These are phyloP conservation scores for Scheffersomyces stambukii DNA, from an alignment of 1,139 yeast genomes.

Conservation along the genomic window DNA sequence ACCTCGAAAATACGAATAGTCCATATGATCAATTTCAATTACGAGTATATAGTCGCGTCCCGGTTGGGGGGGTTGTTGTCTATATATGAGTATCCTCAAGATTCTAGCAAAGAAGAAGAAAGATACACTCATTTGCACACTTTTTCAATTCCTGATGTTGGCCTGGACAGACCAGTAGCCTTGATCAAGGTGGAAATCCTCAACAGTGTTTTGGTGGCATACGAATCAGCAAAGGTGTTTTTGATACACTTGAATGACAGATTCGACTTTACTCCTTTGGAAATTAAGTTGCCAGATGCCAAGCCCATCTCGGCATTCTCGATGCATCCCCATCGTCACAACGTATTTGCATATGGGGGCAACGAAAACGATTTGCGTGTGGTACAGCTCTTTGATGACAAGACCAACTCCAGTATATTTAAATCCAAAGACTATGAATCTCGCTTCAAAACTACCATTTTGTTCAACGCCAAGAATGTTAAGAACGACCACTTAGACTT, in stretches of 20 bases:
- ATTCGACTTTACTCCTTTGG: constrained; percentile 27
- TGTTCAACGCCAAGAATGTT: constrained; percentile 62
- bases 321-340: constrained; percentile 38
- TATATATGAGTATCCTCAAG: constrained; percentile 27
- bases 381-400: constrained; percentile 33
- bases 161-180: constrained; percentile 30
- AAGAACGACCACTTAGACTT: constrained; percentile 61
- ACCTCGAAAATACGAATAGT: constrained; percentile 20
- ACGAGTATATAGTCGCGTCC: constrained; percentile 35
- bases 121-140: constrained; percentile 20
- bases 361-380: constrained; percentile 64
- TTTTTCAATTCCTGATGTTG: constrained; percentile 20
- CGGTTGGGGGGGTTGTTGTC: constrained; percentile 41
- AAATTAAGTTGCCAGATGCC: constrained; percentile 25
- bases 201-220: constrained; percentile 35
- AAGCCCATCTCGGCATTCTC: constrained; percentile 48
- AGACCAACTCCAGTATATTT: constrained; percentile 16
- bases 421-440: constrained; percentile 12
- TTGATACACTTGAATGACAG: constrained; percentile 31
- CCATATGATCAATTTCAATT: constrained; percentile 22
- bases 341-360: constrained; percentile 69
- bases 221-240: constrained; percentile 48
- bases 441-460: constrained; percentile 20
- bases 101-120: constrained; percentile 12
- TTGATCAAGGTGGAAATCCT: constrained; percentile 25